These are phyloP conservation scores for Leccinum colubrinum DNA, from an alignment of 1,284 basidiomycete genomes.

Conservation along the genomic window DNA sequence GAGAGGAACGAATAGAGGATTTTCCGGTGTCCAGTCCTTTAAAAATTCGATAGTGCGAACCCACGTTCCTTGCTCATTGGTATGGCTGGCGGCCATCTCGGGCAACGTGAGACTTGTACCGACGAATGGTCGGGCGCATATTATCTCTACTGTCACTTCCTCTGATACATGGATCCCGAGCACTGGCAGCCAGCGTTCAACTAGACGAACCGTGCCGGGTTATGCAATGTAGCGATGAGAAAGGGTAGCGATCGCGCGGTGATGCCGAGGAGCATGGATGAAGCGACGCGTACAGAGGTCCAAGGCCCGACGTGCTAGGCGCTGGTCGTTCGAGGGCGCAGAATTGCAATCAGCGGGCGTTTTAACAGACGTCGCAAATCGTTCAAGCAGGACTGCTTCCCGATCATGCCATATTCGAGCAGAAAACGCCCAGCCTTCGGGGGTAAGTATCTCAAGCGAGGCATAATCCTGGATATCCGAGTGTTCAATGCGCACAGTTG, in stretches of 20 bases:
- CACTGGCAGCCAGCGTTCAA: constrained; percentile 87
- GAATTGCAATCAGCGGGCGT: background rate
- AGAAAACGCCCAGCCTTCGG: constrained; percentile 87
- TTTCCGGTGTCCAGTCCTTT: constrained; percentile 83
- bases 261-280: constrained; percentile 80
- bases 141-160: constrained; percentile 77
- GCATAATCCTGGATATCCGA: constrained; percentile 67
- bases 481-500: constrained; percentile 59
- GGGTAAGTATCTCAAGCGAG: constrained; percentile 75
- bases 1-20: constrained; percentile 60
- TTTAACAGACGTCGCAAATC: constrained; percentile 50
- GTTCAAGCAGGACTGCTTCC: constrained; percentile 79
- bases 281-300: constrained; percentile 70
- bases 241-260: constrained; percentile 79
- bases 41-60: constrained; percentile 79
- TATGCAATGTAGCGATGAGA: constrained; percentile 82
- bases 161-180: constrained; percentile 65
- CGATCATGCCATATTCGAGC: constrained; percentile 87
- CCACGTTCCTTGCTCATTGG: constrained; percentile 78
- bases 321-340: constrained; percentile 30
- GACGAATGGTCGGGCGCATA: constrained; percentile 72
- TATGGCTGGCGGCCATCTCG: constrained; percentile 30
- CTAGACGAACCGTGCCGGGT: constrained; percentile 80
- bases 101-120: constrained; percentile 20
- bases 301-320: constrained; percentile 53